Evolutionary conservation across 352 stramenopile genomes (phyloP).

Genomic region (Lagenidium sp.): DNA sequence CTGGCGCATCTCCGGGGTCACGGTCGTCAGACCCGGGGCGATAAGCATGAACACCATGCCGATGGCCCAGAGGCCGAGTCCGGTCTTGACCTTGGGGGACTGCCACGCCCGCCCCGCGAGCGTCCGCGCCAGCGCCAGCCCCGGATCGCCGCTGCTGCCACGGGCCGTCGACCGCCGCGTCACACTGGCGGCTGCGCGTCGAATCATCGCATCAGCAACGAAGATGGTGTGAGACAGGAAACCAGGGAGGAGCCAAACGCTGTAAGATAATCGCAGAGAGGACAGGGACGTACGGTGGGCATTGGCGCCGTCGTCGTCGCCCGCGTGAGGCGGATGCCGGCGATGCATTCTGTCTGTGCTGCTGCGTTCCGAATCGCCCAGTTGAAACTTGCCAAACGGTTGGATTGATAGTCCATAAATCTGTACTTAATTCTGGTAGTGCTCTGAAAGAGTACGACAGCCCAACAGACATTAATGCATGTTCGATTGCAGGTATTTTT

Average conservation of each 20-base stretch:
- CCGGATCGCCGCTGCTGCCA: slow-evolving; percentile 24
- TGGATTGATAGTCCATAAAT: no score
- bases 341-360: no score
- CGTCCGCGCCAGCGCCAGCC: slow-evolving; percentile 37
- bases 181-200: slow-evolving; percentile 10
- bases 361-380: no score
- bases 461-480: no score
- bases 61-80: slow-evolving; percentile 55
- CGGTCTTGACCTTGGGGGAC: slow-evolving; percentile 57
- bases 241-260: neutral
- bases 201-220: slow-evolving; percentile 15
- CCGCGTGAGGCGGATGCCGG: no score
- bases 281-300: slow-evolving; percentile 2
- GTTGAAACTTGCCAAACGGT: no score
- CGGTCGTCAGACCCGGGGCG: slow-evolving; percentile 35
- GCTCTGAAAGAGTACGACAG: no score
- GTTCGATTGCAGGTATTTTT: no score
- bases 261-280: slow-evolving; percentile 4
- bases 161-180: neutral
- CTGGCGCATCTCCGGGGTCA: slow-evolving; percentile 72
- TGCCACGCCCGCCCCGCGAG: slow-evolving; percentile 39
- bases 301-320: neutral
- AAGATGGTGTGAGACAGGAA: neutral
- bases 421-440: no score
- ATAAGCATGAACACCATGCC: slow-evolving; percentile 82